Evolutionary conservation across 768 basidiomycete species (phyloP).

Genomic region (Rhodocollybia butyracea): DNA sequence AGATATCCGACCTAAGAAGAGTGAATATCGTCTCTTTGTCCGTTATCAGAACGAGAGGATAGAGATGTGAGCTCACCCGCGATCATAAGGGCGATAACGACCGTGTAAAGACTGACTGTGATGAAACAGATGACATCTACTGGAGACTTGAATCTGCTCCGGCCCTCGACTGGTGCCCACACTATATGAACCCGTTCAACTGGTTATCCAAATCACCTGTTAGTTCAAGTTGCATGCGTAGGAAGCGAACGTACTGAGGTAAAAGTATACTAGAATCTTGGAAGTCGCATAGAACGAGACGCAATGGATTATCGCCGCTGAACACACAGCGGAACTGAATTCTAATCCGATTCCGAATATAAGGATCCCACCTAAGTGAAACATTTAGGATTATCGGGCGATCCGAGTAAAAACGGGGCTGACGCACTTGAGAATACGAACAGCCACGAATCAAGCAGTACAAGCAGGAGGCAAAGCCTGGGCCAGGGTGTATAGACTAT

Average conservation of each 20-base stretch:
- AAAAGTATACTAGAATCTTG: conserved; percentile 30
- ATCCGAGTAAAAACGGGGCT: neutral
- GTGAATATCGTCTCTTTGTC: too few relatives aligned
- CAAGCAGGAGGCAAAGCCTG: conserved; percentile 20
- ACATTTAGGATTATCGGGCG: neutral
- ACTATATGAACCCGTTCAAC: conserved; percentile 27
- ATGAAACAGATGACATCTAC: conserved; percentile 25
- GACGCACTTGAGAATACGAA: conserved; percentile 23
- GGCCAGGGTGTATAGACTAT: conserved; percentile 20
- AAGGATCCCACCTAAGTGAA: conserved; percentile 23
- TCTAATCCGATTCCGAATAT: conserved; percentile 27
- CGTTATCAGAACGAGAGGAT: too few relatives aligned
- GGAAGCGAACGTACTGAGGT: conserved; percentile 20
- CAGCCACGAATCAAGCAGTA: conserved; percentile 25
- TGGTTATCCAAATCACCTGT: conserved; percentile 7
- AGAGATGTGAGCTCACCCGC: too few relatives aligned
- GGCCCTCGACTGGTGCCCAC: conserved; percentile 15
- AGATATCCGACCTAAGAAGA: conserved; percentile 15
- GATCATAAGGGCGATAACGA: conserved; percentile 23
- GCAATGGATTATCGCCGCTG: conserved; percentile 27
- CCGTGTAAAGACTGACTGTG: conserved; percentile 20
- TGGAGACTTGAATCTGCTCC: conserved; percentile 18
- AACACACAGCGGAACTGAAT: conserved; percentile 18
- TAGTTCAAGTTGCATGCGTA: neutral
- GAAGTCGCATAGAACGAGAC: conserved; percentile 22